Percentiles rank a stretch among this genome's conserved stretches.
phyloP scores from a whole-genome alignment of 1,284 basidiomycete species.

The Ustilago cynodontis region DNA sequence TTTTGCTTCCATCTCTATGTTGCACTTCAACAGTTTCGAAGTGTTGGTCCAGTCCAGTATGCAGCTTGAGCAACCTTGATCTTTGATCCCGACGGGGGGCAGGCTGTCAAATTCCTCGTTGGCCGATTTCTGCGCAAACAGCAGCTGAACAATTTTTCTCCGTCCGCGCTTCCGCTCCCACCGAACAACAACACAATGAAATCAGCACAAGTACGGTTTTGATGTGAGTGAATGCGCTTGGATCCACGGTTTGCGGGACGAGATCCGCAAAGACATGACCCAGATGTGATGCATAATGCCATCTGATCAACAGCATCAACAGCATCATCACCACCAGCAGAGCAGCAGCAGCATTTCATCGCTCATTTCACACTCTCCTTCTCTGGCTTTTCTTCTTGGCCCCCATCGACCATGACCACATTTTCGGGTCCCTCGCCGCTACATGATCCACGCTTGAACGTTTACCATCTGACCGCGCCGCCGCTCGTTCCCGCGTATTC shows the following conservation, averaged over 20 bases:
- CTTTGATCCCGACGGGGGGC: not conserved
- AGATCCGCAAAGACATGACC: constrained; percentile 17
- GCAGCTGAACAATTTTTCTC: constrained; percentile 1
- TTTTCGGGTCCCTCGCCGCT: constrained; percentile 28
- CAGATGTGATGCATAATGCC: constrained; percentile 13
- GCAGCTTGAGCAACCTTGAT: not conserved
- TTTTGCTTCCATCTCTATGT: not conserved
- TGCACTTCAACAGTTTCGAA: too few relatives aligned
- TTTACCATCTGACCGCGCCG: constrained; percentile 24
- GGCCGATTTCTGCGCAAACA: not conserved
- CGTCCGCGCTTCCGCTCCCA: not conserved
- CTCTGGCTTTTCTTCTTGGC: not conserved
- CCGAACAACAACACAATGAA: not conserved
- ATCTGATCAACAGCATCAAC: constrained; percentile 8
- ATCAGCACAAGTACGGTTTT: not conserved
- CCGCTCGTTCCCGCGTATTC: constrained; percentile 32
- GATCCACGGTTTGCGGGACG: constrained; percentile 3
- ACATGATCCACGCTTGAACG: constrained; percentile 23
- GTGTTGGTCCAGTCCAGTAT: not conserved
- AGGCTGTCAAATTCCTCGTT: not conserved
- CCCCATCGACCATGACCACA: constrained; percentile 6
- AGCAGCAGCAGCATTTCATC: too few relatives aligned
- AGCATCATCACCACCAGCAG: not conserved
- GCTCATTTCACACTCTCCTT: not conserved
- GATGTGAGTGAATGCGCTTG: not conserved